Evolutionary conservation across 176 grass and related monocot species (phyloP).

Genomic region (Zizania latifolia): DNA sequence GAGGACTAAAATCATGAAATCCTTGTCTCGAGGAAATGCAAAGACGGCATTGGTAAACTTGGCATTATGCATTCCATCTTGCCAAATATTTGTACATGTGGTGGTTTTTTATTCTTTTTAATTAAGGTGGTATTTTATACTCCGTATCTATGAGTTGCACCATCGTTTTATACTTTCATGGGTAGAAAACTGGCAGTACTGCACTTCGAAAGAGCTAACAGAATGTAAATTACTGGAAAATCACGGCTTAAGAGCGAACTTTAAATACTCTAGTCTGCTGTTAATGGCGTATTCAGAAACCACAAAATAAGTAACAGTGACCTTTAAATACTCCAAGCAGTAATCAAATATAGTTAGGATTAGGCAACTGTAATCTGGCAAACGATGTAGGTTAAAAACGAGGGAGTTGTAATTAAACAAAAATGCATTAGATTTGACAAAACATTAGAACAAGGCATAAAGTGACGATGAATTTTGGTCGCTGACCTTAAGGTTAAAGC

Average conservation of each 20-base stretch:
- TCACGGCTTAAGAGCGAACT: background rate
- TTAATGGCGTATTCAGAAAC: background rate
- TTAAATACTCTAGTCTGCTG: background rate
- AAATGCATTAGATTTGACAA: background rate
- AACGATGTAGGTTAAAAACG: background rate
- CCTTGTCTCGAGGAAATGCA: no score
- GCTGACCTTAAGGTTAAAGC: constrained; percentile 85
- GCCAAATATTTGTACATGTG: background rate
- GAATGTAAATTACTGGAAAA: background rate
- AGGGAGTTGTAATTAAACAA: background rate
- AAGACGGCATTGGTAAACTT: no score
- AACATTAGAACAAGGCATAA: background rate
- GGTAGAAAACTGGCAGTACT: no score
- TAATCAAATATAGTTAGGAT: background rate
- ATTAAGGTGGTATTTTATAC: no score
- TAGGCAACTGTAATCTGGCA: no score
- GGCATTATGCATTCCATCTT: no score
- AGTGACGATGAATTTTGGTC: background rate
- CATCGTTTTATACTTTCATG: no score
- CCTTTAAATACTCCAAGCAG: background rate
- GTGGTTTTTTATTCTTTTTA: background rate
- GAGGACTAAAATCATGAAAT: no score
- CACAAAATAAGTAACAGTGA: background rate
- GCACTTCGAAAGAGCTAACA: no score
- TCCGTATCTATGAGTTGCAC: no score